These are phyloP conservation scores for Colletotrichum tabaci DNA, from an alignment of 2,329 filamentous ascomycete genomes.

Conservation along the genomic window DNA sequence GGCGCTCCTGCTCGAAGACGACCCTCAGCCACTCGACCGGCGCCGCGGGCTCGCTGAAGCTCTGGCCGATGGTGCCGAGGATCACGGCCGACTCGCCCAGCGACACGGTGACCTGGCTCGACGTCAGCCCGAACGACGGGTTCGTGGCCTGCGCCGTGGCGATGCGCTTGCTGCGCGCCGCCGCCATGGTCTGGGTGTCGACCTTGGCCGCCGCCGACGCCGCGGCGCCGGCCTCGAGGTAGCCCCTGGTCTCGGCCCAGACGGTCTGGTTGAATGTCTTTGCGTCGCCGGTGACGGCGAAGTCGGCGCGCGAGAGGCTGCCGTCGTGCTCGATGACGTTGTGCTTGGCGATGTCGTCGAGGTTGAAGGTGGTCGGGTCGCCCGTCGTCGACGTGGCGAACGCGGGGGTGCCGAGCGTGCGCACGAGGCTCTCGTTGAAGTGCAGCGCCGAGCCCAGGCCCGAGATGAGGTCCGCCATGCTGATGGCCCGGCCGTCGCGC, in stretches of 20 bases:
- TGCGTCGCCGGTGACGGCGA: slow-evolving; percentile 49
- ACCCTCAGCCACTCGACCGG: slow-evolving; percentile 35
- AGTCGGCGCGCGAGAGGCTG: slow-evolving; percentile 49
- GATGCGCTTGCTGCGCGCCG: slow-evolving; percentile 47
- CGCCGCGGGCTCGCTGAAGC: slow-evolving; percentile 33
- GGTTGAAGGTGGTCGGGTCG: slow-evolving; percentile 41
- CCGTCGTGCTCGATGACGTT: slow-evolving; percentile 52
- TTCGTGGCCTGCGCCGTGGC: slow-evolving; percentile 44
- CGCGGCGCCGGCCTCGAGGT: slow-evolving; percentile 26
- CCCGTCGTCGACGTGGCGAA: slow-evolving; percentile 42
- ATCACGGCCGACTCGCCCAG: slow-evolving; percentile 44
- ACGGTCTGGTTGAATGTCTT: slow-evolving; percentile 48
- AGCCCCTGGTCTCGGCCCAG: slow-evolving; percentile 44
- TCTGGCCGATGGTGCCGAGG: slow-evolving; percentile 43
- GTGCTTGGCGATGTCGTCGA: slow-evolving; percentile 39
- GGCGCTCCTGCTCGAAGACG: slow-evolving; percentile 36
- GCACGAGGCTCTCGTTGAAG: slow-evolving; percentile 37
- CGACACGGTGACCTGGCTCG: slow-evolving; percentile 45
- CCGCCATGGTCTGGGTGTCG: slow-evolving; percentile 47
- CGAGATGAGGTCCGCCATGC: slow-evolving; percentile 40
- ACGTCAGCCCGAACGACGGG: slow-evolving; percentile 26
- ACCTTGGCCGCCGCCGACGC: slow-evolving; percentile 44
- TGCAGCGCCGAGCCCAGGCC: slow-evolving; percentile 44
- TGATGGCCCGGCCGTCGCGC: slow-evolving; percentile 43
- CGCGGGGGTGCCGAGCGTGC: slow-evolving; percentile 55